Percentiles rank a stretch among this genome's conserved stretches.
Conservation (phyloP, 2,329 filamentous ascomycete species). For the Hypoxylon sp. region DNA sequence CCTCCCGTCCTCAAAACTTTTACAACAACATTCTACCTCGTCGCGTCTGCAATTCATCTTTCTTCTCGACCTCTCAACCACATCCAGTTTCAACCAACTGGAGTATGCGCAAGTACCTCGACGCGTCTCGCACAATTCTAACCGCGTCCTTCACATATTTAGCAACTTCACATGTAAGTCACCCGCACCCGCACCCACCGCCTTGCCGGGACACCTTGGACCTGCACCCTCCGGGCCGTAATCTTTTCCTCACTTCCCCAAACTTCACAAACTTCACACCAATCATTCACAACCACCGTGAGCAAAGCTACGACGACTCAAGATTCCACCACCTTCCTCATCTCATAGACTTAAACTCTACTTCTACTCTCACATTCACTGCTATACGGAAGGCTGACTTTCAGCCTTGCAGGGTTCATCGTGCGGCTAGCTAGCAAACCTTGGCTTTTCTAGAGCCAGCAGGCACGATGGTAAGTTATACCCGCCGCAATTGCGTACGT, state of each 20-base stretch:
- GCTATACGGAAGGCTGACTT: constrained; percentile 52
- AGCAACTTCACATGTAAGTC: constrained; percentile 42
- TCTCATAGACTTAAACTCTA: constrained; percentile 44
- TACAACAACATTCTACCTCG: constrained; percentile 42
- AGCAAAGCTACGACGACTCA: constrained; percentile 42
- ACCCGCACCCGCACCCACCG: constrained; percentile 10
- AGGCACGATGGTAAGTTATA: constrained; percentile 54
- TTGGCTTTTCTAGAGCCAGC: constrained; percentile 45
- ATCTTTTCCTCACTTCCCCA: constrained; percentile 21
- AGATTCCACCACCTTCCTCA: constrained; percentile 1
- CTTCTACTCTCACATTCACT: constrained; percentile 49
- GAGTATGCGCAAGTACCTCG: constrained; percentile 10
- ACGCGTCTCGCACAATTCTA: constrained; percentile 40
- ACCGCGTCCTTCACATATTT: constrained; percentile 41
- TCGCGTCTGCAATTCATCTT: constrained; percentile 28
- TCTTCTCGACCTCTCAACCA: constrained; percentile 28
- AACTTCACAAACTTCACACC: constrained; percentile 41
- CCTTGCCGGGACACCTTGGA: constrained; percentile 23
- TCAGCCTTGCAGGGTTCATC: constrained; percentile 59
- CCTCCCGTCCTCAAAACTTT: constrained; percentile 41
- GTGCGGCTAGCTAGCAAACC: constrained; percentile 30
- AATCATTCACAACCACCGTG: constrained; percentile 38
- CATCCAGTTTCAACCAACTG: constrained; percentile 12
- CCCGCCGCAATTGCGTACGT: constrained; percentile 1
- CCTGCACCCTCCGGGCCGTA: constrained; percentile 31